A percentile compares a stretch with the other conserved stretches of the same genome.
These are phyloP conservation scores for Arthrobotrys megalospora DNA, from an alignment of 2,329 filamentous ascomycete genomes.

Conservation along the genomic window DNA sequence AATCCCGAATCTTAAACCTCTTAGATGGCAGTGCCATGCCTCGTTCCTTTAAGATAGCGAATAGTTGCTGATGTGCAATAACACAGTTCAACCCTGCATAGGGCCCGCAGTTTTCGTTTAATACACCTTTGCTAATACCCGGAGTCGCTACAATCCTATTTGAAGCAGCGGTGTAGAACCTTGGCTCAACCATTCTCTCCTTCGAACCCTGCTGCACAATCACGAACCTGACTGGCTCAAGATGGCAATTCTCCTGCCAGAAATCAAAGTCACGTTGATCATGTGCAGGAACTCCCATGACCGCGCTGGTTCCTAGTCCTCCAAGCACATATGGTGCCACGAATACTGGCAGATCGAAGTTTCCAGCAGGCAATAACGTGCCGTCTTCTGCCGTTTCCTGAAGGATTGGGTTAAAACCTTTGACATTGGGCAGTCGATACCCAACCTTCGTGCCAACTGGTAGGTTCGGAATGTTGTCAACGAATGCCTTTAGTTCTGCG, in stretches of 20 bases:
- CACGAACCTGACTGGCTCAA: constrained; percentile 75
- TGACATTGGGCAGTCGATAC: constrained; percentile 61
- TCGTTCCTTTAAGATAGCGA: constrained; percentile 58
- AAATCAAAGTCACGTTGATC: constrained; percentile 84
- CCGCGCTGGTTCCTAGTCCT: constrained; percentile 87
- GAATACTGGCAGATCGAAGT: constrained; percentile 79
- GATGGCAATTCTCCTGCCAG: constrained; percentile 78
- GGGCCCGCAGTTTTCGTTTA: constrained; percentile 77
- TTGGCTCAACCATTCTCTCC: constrained; percentile 65
- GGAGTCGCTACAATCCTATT: constrained; percentile 69
- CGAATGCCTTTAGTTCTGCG: constrained; percentile 76
- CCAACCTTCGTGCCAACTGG: constrained; percentile 71
- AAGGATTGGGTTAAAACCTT: constrained; percentile 52
- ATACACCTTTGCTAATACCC: constrained; percentile 74
- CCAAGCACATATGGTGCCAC: constrained; percentile 88
- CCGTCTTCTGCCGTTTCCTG: constrained; percentile 42
- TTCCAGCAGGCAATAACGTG: constrained; percentile 66
- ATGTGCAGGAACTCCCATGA: constrained; percentile 93
- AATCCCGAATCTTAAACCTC: constrained; percentile 86
- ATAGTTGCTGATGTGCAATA: constrained; percentile 69
- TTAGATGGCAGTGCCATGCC: constrained; percentile 67
- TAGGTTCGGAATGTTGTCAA: constrained; percentile 73
- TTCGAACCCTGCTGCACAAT: constrained; percentile 67
- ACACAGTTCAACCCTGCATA: constrained; percentile 77
- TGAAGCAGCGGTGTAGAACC: constrained; percentile 27